These are phyloP conservation scores for Thermoascus crustaceus DNA, from an alignment of 2,329 filamentous ascomycete genomes.

Conservation along the genomic window DNA sequence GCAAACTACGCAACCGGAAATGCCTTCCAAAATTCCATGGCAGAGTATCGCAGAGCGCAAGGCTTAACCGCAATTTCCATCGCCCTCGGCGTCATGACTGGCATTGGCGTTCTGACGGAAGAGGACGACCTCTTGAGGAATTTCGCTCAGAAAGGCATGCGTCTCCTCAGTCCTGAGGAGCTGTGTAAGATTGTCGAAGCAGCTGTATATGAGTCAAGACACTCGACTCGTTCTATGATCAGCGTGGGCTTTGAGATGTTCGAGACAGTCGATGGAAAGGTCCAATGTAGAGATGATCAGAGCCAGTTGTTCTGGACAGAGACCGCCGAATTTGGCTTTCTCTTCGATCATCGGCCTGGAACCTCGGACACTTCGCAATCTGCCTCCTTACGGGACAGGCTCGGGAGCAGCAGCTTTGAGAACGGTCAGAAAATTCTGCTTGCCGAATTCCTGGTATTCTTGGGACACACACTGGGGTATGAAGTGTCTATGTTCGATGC, in stretches of 20 bases:
- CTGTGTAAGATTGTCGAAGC: slow-evolving; percentile 3
- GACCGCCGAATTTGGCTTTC: slow-evolving; percentile 1
- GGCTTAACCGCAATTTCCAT: slow-evolving; percentile 4
- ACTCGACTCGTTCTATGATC: background rate
- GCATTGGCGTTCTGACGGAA: slow-evolving; percentile 3
- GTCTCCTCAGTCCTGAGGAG: background rate
- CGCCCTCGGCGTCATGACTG: slow-evolving; percentile 1
- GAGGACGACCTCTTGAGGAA: slow-evolving; percentile 1
- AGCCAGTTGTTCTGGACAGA: slow-evolving; percentile 4
- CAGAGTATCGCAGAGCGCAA: slow-evolving; percentile 1
- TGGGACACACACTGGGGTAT: slow-evolving; percentile 2
- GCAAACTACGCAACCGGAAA: slow-evolving; percentile 12
- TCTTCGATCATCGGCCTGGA: slow-evolving; percentile 1
- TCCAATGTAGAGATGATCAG: slow-evolving; percentile 1
- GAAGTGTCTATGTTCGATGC: slow-evolving; percentile 2
- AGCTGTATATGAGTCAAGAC: slow-evolving; percentile 1
- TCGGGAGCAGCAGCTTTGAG: background rate
- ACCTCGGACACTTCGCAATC: background rate
- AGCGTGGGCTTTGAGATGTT: slow-evolving; percentile 5
- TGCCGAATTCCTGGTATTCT: slow-evolving; percentile 1
- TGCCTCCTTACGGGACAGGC: slow-evolving; percentile 2
- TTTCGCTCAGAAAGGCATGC: slow-evolving; percentile 1
- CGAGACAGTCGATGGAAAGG: slow-evolving; percentile 2
- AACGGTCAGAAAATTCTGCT: background rate
- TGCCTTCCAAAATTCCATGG: slow-evolving; percentile 10